These are phyloP conservation scores for Yarrowia osloensis DNA, from an alignment of 805 yeast genomes.

Conservation along the genomic window DNA sequence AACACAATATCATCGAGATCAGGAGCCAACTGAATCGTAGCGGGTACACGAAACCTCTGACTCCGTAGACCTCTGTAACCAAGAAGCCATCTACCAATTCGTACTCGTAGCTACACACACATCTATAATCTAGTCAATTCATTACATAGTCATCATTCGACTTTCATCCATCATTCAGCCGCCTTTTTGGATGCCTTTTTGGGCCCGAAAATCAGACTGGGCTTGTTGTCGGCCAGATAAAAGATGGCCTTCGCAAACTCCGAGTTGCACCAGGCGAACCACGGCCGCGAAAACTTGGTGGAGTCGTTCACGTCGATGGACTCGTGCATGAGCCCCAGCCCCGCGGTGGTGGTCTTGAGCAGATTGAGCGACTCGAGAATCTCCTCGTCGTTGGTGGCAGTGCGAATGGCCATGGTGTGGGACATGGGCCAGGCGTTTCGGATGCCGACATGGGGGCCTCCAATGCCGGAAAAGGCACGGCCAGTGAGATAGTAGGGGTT, in stretches of 20 bases:
- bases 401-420: slow-evolving; percentile 69
- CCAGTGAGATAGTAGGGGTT: slow-evolving; percentile 80
- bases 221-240: slow-evolving; percentile 70
- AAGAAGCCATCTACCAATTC: no score
- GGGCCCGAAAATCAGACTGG: slow-evolving; percentile 59
- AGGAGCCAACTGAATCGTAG: no score
- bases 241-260: slow-evolving; percentile 88
- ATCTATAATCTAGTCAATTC: not conserved
- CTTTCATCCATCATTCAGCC: no score
- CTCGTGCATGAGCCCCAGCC: slow-evolving; percentile 83
- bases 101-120: no score
- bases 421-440: slow-evolving; percentile 91
- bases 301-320: slow-evolving; percentile 61
- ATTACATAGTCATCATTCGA: no score
- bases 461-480: slow-evolving; percentile 67
- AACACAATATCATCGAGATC: no score
- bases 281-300: slow-evolving; percentile 63
- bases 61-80: no score
- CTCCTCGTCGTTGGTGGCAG: slow-evolving; percentile 71
- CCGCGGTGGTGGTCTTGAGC: slow-evolving; percentile 64
- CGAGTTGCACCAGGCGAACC: slow-evolving; percentile 95
- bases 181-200: no score
- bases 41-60: no score
- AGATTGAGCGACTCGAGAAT: slow-evolving; percentile 53
- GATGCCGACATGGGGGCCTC: slow-evolving; percentile 89